A percentile compares a stretch with the other conserved stretches of the same genome.
Evolutionary conservation across 345 rosid genomes (phyloP).

Genomic region (Xanthoceras sorbifolium): DNA sequence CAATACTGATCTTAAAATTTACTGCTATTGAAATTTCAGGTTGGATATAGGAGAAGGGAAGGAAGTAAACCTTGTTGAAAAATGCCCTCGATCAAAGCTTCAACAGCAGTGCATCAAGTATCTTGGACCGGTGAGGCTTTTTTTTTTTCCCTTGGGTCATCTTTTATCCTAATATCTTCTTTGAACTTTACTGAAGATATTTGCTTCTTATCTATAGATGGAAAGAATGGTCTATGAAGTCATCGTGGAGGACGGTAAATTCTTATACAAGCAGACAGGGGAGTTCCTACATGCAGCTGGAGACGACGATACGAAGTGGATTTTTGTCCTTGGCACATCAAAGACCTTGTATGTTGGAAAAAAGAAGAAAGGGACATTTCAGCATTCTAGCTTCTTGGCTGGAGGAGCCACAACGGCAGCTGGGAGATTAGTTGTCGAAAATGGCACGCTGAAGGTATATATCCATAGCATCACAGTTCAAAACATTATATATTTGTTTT

Average conservation of each 20-base stretch:
- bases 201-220: conserved; percentile 46
- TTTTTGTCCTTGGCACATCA: conserved; percentile 83
- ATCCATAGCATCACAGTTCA: background rate
- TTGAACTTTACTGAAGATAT: conserved; percentile 14
- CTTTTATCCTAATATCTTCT: background rate
- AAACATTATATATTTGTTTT: background rate
- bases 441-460: conserved; percentile 69
- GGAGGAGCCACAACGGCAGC: conserved; percentile 90
- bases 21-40: conserved; percentile 49
- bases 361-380: conserved; percentile 83
- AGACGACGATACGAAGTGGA: conserved; percentile 71
- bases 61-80: conserved; percentile 71
- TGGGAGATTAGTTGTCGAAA: conserved; percentile 67
- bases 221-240: conserved; percentile 88
- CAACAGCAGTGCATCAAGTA: conserved; percentile 91
- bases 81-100: conserved; percentile 75
- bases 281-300: conserved; percentile 56
- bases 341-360: conserved; percentile 71
- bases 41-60: conserved; percentile 94
- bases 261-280: conserved; percentile 64
- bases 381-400: conserved; percentile 94
- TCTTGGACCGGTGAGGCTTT: conserved; percentile 77
- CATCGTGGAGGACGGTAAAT: conserved; percentile 62
- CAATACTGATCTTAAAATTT: conserved; percentile 19
- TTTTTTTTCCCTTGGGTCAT: background rate